A percentile compares a stretch with the other conserved stretches of the same genome.
Evolutionary conservation across 495 filamentous ascomycete genomes (phyloP).

Genomic region (Xylaria curta): DNA sequence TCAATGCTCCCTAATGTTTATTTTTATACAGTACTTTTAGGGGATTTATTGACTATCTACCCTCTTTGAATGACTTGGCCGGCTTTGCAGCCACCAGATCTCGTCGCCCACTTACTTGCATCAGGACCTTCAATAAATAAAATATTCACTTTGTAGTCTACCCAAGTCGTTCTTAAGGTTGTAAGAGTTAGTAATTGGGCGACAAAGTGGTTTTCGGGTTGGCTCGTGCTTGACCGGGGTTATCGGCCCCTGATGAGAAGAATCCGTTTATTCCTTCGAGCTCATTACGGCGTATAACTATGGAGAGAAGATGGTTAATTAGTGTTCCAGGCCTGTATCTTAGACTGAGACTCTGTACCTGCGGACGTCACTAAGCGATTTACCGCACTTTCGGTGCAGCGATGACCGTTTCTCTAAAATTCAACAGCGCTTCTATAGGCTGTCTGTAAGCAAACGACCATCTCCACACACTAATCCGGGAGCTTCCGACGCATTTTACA

Average conservation of each 20-base stretch:
- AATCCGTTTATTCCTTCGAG: not conserved
- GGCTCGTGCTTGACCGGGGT: not conserved
- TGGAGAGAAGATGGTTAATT: not conserved
- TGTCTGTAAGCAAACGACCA: not conserved
- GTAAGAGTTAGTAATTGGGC: too few species aligned
- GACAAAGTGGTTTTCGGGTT: too few species aligned
- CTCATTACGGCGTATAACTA: not conserved
- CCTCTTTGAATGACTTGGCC: not conserved
- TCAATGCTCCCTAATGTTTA: not conserved
- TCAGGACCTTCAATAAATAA: too few species aligned
- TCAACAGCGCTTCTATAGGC: not conserved
- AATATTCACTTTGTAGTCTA: too few species aligned
- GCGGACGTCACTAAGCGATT: not conserved
- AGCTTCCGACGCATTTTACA: not conserved
- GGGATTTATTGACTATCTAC: not conserved
- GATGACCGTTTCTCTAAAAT: not conserved
- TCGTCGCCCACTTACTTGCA: too few species aligned
- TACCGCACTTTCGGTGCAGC: not conserved
- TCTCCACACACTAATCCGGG: not conserved
- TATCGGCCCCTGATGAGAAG: not conserved
- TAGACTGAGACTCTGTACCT: not conserved
- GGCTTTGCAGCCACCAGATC: too few species aligned
- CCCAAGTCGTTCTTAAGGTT: too few species aligned
- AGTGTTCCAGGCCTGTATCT: not conserved
- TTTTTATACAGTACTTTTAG: not conserved